These are phyloP conservation scores for Xylaria sp. DNA, from an alignment of 2,329 filamentous ascomycete genomes.

Conservation along the genomic window DNA sequence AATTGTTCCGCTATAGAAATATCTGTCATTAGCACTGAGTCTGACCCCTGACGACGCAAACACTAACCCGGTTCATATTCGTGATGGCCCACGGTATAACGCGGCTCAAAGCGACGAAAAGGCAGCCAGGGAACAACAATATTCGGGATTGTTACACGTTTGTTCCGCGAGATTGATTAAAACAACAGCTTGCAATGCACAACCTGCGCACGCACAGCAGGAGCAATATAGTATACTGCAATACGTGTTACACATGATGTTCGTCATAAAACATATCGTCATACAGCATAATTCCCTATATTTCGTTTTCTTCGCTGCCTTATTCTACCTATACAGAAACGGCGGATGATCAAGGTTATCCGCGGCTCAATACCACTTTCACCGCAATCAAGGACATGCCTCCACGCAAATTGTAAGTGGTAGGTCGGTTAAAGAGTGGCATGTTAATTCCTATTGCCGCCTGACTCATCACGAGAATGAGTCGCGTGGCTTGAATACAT, in stretches of 20 bases:
- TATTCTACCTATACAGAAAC: background rate
- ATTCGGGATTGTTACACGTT: slow-evolving; percentile 5
- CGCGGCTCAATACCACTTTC: background rate
- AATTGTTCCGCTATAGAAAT: background rate
- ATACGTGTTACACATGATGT: background rate
- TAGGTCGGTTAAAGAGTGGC: background rate
- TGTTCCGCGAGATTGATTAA: slow-evolving; percentile 3
- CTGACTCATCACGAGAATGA: slow-evolving; percentile 1
- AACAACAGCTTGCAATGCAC: background rate
- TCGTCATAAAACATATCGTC: slow-evolving; percentile 2
- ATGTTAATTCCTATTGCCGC: slow-evolving; percentile 8
- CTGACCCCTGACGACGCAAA: background rate
- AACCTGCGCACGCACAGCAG: background rate
- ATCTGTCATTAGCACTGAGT: background rate
- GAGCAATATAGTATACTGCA: background rate
- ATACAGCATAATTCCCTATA: background rate
- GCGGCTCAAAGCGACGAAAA: slow-evolving; percentile 1
- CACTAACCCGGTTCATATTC: background rate
- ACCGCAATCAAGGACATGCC: background rate
- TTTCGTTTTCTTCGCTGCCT: background rate
- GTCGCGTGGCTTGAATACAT: slow-evolving; percentile 2
- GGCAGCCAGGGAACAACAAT: slow-evolving; percentile 1
- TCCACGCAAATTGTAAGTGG: background rate
- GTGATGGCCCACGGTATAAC: slow-evolving; percentile 12
- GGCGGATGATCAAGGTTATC: background rate